A percentile compares a stretch with the other conserved stretches of the same genome.
phyloP scores from a whole-genome alignment of 2,329 filamentous ascomycete species.

The Magnaporthiopsis poae region DNA sequence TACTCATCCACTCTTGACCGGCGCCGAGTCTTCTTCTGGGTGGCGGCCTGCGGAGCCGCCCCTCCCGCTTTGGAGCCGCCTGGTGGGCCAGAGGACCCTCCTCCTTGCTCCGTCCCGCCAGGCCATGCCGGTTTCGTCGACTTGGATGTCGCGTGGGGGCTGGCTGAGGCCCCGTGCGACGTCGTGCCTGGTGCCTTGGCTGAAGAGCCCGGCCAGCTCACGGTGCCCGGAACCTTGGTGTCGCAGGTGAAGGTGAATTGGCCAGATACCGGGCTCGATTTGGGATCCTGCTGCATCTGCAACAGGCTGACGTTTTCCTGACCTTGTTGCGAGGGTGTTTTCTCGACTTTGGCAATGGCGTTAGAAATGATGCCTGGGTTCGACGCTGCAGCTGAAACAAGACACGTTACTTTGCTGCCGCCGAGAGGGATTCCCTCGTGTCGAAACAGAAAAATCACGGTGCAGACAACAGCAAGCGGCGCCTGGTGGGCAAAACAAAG shows the following conservation, averaged over 20 bases:
- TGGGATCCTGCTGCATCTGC: constrained; percentile 54
- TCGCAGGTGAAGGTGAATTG: constrained; percentile 97
- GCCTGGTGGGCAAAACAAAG: background rate
- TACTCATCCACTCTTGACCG: constrained; percentile 51
- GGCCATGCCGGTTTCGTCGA: background rate
- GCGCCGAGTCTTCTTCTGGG: constrained; percentile 47
- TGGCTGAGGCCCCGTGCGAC: background rate
- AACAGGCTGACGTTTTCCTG: constrained; percentile 73
- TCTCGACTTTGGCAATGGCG: constrained; percentile 81
- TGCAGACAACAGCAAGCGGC: background rate
- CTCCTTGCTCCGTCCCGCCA: background rate
- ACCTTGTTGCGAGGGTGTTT: constrained; percentile 51
- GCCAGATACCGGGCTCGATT: constrained; percentile 59
- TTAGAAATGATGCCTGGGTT: constrained; percentile 71
- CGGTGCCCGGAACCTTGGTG: constrained; percentile 71
- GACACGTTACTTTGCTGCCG: background rate
- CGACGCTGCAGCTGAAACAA: constrained; percentile 7
- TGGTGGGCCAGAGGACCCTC: background rate
- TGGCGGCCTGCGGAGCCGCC: background rate
- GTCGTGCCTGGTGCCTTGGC: constrained; percentile 14
- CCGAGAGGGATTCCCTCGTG: background rate
- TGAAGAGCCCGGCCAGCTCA: constrained; percentile 57
- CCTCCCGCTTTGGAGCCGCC: background rate
- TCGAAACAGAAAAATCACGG: background rate
- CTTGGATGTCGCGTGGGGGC: background rate